Evolutionary conservation across 2,329 filamentous ascomycete genomes (phyloP).

Genomic region (Beauveria bassiana): DNA sequence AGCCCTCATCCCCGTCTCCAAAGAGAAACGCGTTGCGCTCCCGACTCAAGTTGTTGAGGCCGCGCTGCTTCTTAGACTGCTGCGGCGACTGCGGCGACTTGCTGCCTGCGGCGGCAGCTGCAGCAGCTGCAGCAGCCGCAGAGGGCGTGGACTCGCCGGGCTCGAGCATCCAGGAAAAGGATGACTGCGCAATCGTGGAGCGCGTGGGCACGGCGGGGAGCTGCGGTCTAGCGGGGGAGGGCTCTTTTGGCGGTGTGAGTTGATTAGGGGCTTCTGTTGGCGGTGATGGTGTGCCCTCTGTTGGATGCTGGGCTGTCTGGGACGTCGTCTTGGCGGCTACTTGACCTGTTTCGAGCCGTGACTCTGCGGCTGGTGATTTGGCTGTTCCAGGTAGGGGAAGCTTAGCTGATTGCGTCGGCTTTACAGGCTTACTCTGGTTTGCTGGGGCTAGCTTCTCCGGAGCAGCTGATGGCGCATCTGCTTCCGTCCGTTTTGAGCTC

Average conservation of each 20-base stretch:
- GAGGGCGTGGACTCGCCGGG: constrained; percentile 34
- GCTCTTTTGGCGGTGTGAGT: not conserved
- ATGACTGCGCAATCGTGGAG: constrained; percentile 63
- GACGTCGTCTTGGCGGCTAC: not conserved
- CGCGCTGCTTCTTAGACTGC: constrained; percentile 32
- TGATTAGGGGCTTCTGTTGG: not conserved
- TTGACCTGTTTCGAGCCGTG: not conserved
- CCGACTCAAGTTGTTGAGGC: constrained; percentile 37
- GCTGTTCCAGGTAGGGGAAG: not conserved
- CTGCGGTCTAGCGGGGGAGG: constrained; percentile 20
- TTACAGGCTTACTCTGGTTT: not conserved
- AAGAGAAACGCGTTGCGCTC: constrained; percentile 54
- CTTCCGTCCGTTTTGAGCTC: not conserved
- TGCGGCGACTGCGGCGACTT: constrained; percentile 23
- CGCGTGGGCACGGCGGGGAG: constrained; percentile 42
- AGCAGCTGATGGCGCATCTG: not conserved
- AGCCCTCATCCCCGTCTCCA: constrained; percentile 37
- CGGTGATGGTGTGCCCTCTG: not conserved
- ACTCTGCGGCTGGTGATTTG: not conserved
- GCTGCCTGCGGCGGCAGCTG: constrained; percentile 13
- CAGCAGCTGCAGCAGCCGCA: constrained; percentile 6
- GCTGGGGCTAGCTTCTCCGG: not conserved
- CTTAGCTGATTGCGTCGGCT: not conserved
- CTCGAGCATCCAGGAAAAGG: constrained; percentile 73
- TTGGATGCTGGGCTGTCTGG: not conserved